A percentile compares a stretch with the other conserved stretches of the same genome.
Evolutionary conservation across 768 basidiomycete species (phyloP).

Genomic region (Naganishia antarctica): DNA sequence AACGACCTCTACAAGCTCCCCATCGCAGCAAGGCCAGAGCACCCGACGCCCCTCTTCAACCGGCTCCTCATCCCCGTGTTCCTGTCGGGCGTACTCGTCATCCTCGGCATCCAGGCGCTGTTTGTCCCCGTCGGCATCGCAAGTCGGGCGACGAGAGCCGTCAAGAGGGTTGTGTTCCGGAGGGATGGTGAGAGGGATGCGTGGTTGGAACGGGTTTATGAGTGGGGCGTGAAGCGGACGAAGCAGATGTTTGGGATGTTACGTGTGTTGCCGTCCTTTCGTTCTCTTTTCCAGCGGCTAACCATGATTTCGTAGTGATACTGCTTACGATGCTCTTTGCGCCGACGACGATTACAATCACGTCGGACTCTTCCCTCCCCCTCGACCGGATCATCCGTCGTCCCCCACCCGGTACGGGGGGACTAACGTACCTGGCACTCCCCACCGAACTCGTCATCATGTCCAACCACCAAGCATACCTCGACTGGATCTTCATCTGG

Average conservation of each 20-base stretch:
- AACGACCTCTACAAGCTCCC: constrained; percentile 44
- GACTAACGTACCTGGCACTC: constrained; percentile 51
- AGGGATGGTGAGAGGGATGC: not conserved
- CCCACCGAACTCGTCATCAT: constrained; percentile 77
- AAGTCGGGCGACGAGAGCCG: constrained; percentile 48
- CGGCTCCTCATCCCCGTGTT: constrained; percentile 48
- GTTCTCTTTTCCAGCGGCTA: constrained; percentile 41
- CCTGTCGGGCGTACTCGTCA: constrained; percentile 64
- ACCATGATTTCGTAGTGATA: constrained; percentile 32
- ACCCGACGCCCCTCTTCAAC: constrained; percentile 31
- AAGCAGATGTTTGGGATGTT: constrained; percentile 76
- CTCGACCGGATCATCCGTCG: constrained; percentile 55
- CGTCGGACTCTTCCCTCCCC: constrained; percentile 34
- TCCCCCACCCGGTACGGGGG: constrained; percentile 53
- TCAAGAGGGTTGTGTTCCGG: not conserved
- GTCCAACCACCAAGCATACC: constrained; percentile 70
- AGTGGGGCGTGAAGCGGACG: constrained; percentile 68
- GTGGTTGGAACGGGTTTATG: constrained; percentile 53
- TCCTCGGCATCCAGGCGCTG: constrained; percentile 61
- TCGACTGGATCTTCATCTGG: constrained; percentile 67
- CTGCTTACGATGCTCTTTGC: constrained; percentile 25
- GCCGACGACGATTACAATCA: constrained; percentile 30
- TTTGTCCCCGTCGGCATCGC: constrained; percentile 65
- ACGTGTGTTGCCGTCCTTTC: constrained; percentile 49
- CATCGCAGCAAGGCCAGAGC: constrained; percentile 42